Percentiles rank a stretch among this genome's conserved stretches.
phyloP scores from a whole-genome alignment of 768 basidiomycete genomes.

The Pisolithus albus region DNA sequence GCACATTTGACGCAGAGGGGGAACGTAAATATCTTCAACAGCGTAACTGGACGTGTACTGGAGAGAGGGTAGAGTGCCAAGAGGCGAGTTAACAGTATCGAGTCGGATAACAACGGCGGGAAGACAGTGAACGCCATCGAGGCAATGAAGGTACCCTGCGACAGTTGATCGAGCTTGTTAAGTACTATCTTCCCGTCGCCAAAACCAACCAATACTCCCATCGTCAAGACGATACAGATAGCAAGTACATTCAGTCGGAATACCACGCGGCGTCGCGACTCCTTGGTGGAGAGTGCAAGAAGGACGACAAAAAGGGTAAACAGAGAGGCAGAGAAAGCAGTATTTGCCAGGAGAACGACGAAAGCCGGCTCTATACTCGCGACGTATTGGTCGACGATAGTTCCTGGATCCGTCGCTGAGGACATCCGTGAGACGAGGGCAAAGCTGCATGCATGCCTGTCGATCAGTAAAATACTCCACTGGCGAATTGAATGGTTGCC shows the following conservation, averaged over 20 bases:
- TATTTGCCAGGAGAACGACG: slow-evolving; percentile 20
- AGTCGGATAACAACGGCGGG: slow-evolving; percentile 31
- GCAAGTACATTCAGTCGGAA: slow-evolving; percentile 30
- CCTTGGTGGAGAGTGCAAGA: slow-evolving; percentile 26
- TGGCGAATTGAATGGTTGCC: too few species aligned
- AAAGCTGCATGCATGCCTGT: too few species aligned
- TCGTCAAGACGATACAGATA: slow-evolving; percentile 18
- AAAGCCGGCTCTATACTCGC: slow-evolving; percentile 13
- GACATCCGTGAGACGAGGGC: not conserved
- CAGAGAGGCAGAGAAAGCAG: slow-evolving; percentile 23
- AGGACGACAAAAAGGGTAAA: slow-evolving; percentile 30
- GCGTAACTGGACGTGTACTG: slow-evolving; percentile 7
- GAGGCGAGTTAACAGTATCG: slow-evolving; percentile 31
- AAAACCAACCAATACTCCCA: slow-evolving; percentile 17
- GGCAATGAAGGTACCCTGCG: slow-evolving; percentile 11
- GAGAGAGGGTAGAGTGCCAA: slow-evolving; percentile 29
- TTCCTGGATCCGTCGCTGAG: not conserved
- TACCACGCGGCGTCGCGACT: slow-evolving; percentile 20
- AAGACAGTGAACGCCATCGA: slow-evolving; percentile 19
- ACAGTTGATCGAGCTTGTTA: slow-evolving; percentile 11
- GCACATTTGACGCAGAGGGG: slow-evolving; percentile 26
- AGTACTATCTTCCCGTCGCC: slow-evolving; percentile 1
- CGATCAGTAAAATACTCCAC: not conserved
- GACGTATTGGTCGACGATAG: slow-evolving; percentile 3
- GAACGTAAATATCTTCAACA: slow-evolving; percentile 22